Evolutionary conservation across 805 yeast species (phyloP), one percentile per base, ranked within the genome.

Genomic region (Komagataella ulmi): DNA sequence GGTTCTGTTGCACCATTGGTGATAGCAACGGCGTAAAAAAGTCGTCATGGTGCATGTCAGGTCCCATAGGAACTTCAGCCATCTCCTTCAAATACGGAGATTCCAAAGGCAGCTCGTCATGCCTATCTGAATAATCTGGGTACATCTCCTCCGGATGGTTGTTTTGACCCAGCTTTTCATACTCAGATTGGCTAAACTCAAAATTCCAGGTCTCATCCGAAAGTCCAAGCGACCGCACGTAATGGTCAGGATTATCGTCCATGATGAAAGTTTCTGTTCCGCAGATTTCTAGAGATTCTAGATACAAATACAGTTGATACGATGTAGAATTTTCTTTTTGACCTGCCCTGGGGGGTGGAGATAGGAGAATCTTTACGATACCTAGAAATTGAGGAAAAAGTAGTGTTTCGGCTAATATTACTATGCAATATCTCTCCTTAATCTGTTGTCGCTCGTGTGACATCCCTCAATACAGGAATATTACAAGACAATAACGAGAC

Each of bases 11-110:
- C 14, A 80, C 84, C 7, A 85, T 82, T 0, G 95, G 95, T 2
- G 90, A 83, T 1, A 83, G 77, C 54, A 85, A 70, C 0, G 95
- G 93, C 1, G 93, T 85, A 65, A 83, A 85, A 4, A 77, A 77
- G 49, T 77, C 78, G 12, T 44, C 46, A 44, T 44, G 46, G n/a
- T 44, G 46, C 46, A 19, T 44, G n/a, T 17, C 19, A 8, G 40
- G 40, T 8, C 40, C 40, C 40, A 30, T 30, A 44, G 19, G 46
- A 14, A 44, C 46, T 10, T 44, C 46, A 17, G 46, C 46, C 40
- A 30, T 30, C 6, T 30, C 40, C 10, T 17, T 44, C n/a, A 44
- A 17, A 19, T 44, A 44, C 17, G 46, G 46, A 17, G 46, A 44
- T 44, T 44, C 46, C 23, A 44, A n/a, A 10, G 40, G 40, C 14